These are phyloP conservation scores for Paulownia fortunei DNA, from an alignment of 257 asterid species.

Conservation along the genomic window DNA sequence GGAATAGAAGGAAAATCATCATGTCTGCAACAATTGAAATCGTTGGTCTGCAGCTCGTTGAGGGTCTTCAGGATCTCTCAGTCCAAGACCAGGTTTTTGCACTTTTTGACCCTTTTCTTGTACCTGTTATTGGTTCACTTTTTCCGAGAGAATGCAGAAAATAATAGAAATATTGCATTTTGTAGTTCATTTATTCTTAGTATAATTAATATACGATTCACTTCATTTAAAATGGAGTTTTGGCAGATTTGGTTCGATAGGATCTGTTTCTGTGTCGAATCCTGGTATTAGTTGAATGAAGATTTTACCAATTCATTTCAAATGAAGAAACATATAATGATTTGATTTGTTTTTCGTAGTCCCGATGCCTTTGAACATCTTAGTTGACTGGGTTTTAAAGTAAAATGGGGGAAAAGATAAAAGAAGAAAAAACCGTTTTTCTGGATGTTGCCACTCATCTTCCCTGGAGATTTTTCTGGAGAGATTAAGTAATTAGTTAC, in stretches of 20 bases:
- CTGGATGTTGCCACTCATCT: not conserved
- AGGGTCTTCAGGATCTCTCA: constrained; percentile 44
- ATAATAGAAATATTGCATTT: not conserved
- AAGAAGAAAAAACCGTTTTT: not conserved
- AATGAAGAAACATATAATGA: not conserved
- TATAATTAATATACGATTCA: not conserved
- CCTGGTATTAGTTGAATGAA: not conserved
- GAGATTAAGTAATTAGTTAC: constrained; percentile 2
- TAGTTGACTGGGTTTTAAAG: not conserved
- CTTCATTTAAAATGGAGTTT: not conserved
- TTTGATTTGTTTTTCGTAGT: constrained; percentile 12
- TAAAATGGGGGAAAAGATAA: not conserved
- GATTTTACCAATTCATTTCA: constrained; percentile 1
- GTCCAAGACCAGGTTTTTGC: constrained; percentile 51
- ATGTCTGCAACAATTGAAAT: constrained; percentile 55
- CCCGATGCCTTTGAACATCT: not conserved
- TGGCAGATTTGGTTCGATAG: constrained; percentile 14
- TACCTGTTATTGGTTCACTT: not conserved
- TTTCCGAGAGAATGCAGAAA: not conserved
- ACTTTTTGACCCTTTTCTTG: not conserved
- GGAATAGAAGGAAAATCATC: constrained; percentile 15
- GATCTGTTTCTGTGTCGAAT: constrained; percentile 1
- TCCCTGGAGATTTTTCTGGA: not conserved
- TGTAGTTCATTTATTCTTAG: not conserved
- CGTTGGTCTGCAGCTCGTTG: constrained; percentile 43